Conservation (phyloP, 2,329 filamentous ascomycete genomes). For the Aphanoascus verrucosus region DNA sequence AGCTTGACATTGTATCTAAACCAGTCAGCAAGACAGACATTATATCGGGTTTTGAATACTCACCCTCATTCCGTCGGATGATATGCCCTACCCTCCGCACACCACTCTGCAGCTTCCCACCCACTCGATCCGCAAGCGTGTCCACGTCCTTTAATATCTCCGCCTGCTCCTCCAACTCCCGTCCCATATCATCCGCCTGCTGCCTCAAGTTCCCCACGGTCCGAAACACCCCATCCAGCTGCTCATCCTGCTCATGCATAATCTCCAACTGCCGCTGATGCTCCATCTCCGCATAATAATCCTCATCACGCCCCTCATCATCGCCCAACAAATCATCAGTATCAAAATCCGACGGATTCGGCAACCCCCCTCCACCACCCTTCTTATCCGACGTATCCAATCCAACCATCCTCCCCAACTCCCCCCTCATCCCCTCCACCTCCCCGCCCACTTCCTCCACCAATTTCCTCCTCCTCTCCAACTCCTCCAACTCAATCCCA, state of each 20-base stretch:
- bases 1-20: conserved; percentile 60
- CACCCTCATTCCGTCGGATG: conserved; percentile 81
- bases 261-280: conserved; percentile 83
- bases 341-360: conserved; percentile 49
- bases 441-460: conserved; percentile 85
- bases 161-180: conserved; percentile 88
- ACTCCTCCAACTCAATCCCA: conserved; percentile 73
- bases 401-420: conserved; percentile 49
- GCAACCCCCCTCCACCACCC: conserved; percentile 39
- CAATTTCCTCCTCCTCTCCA: conserved; percentile 65
- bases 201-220: conserved; percentile 83
- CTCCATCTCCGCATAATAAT: conserved; percentile 72
- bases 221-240: conserved; percentile 81
- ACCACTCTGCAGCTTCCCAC: conserved; percentile 71
- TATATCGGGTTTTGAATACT: conserved; percentile 2
- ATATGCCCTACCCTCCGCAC: conserved; percentile 78
- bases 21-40: conserved; percentile 19
- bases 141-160: conserved; percentile 83
- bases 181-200: conserved; percentile 91
- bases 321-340: conserved; percentile 35
- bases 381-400: conserved; percentile 13
- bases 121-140: conserved; percentile 72
- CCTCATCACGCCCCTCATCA: conserved; percentile 41
- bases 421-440: conserved; percentile 77
- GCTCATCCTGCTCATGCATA: conserved; percentile 89